phyloP scores from a whole-genome alignment of 163 green algal species.

The Trebouxia gelatinosa region DNA sequence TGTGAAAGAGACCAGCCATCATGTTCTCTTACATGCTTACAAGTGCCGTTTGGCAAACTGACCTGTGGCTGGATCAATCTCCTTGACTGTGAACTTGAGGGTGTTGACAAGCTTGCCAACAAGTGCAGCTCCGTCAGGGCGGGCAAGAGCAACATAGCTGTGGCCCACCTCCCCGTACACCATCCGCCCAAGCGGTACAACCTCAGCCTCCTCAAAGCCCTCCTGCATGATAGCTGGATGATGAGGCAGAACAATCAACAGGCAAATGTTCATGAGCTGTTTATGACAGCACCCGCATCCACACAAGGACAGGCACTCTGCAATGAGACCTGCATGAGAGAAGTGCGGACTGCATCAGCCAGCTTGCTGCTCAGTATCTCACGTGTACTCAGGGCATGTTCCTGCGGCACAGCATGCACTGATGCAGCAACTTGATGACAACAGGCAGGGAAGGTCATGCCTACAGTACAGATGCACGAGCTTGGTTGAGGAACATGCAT shows the following conservation, averaged over 20 bases:
- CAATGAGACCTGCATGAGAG: too few relatives aligned
- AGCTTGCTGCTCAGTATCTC: too few relatives aligned
- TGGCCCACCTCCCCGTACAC: slow-evolving; percentile 74
- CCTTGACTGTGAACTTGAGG: slow-evolving; percentile 95
- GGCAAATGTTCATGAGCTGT: too few relatives aligned
- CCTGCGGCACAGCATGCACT: too few relatives aligned
- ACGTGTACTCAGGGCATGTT: too few relatives aligned
- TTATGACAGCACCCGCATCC: too few relatives aligned
- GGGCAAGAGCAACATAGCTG: slow-evolving; percentile 80
- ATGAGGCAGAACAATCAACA: background rate
- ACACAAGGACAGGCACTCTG: background rate
- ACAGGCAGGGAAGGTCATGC: background rate
- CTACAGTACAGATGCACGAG: background rate
- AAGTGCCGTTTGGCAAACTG: slow-evolving; percentile 13
- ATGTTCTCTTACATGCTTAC: too few relatives aligned
- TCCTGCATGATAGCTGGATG: too few relatives aligned
- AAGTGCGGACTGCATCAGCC: too few relatives aligned
- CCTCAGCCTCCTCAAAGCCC: slow-evolving; percentile 78
- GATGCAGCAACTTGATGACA: too few relatives aligned
- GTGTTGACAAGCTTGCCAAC: slow-evolving; percentile 79
- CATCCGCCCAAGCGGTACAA: slow-evolving; percentile 79
- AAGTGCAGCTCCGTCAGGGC: slow-evolving; percentile 49
- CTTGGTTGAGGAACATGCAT: background rate
- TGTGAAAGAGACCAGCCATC: too few relatives aligned
- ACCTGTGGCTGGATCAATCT: slow-evolving; percentile 94